Conservation (phyloP, 176 grass and related monocot species). For the Oryza punctata region DNA sequence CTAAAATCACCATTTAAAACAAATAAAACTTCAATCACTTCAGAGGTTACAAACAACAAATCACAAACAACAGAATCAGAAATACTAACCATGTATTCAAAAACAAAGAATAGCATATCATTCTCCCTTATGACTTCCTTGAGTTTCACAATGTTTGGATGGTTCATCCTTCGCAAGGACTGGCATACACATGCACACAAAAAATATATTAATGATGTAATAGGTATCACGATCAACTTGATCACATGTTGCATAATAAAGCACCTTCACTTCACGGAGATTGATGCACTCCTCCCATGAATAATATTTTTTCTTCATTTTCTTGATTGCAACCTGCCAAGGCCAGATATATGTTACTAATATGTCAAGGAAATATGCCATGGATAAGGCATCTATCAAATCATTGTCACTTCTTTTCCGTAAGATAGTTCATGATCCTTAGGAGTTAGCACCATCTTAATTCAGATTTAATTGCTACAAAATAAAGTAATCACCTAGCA, state of each 20-base stretch:
- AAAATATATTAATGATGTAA: slow-evolving; percentile 23
- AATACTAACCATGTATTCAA: slow-evolving; percentile 94
- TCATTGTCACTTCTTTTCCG: neutral
- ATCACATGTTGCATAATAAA: slow-evolving; percentile 12
- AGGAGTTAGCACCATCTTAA: neutral
- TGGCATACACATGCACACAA: slow-evolving; percentile 32
- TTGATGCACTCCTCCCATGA: slow-evolving; percentile 98
- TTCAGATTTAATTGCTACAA: neutral
- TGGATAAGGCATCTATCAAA: neutral
- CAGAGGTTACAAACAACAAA: neutral
- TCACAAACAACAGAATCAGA: slow-evolving; percentile 7
- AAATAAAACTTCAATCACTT: slow-evolving; percentile 26
- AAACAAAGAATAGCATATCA: slow-evolving; percentile 87
- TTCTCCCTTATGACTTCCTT: slow-evolving; percentile 99
- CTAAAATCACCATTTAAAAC: slow-evolving; percentile 30
- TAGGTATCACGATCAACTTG: slow-evolving; percentile 3
- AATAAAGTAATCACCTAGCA: neutral
- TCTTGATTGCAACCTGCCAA: slow-evolving; percentile 95
- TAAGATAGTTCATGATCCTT: neutral
- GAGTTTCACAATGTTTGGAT: slow-evolving; percentile 98
- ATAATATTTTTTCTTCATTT: slow-evolving; percentile 99
- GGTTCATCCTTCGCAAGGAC: slow-evolving; percentile 91
- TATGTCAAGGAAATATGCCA: neutral
- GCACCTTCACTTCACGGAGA: slow-evolving; percentile 99
- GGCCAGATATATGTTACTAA: neutral